These are phyloP conservation scores for Lactifluus volemus DNA, from an alignment of 768 basidiomycete species.

Conservation along the genomic window DNA sequence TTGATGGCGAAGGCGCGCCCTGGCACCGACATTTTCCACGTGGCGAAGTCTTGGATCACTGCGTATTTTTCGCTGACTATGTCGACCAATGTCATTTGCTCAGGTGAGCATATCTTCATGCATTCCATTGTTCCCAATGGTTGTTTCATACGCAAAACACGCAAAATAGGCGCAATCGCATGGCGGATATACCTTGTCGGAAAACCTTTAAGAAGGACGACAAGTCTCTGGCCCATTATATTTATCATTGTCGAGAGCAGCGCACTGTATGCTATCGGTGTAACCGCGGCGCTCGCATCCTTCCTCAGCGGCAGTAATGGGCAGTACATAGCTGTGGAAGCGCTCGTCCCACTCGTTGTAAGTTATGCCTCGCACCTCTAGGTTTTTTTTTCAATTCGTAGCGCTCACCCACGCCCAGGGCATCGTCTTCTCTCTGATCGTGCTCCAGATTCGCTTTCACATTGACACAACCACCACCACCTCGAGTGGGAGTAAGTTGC, in stretches of 20 bases:
- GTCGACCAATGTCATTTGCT: neutral
- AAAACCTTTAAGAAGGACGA: neutral
- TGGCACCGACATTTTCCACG: neutral
- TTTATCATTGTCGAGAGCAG: conserved; percentile 1
- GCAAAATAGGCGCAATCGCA: neutral
- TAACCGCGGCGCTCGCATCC: neutral
- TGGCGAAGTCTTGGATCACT: neutral
- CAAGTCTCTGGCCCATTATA: neutral
- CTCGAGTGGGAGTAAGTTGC: neutral
- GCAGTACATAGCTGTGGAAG: neutral
- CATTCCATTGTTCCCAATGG: neutral
- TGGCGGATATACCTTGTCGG: neutral
- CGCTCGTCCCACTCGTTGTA: conserved; percentile 1
- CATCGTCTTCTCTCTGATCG: conserved; percentile 2
- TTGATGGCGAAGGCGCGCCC: neutral
- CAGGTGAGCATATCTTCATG: neutral
- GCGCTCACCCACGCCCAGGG: neutral
- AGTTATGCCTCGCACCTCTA: neutral
- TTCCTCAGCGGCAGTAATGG: neutral
- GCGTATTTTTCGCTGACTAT: neutral
- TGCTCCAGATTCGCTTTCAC: conserved; percentile 10
- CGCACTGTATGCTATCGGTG: neutral
- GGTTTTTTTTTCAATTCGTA: neutral
- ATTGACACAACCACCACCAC: neutral
- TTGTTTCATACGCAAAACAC: too few relatives aligned